These are phyloP conservation scores for Endoconidiophora laricicola DNA, from an alignment of 2,329 filamentous ascomycete genomes.

Conservation along the genomic window DNA sequence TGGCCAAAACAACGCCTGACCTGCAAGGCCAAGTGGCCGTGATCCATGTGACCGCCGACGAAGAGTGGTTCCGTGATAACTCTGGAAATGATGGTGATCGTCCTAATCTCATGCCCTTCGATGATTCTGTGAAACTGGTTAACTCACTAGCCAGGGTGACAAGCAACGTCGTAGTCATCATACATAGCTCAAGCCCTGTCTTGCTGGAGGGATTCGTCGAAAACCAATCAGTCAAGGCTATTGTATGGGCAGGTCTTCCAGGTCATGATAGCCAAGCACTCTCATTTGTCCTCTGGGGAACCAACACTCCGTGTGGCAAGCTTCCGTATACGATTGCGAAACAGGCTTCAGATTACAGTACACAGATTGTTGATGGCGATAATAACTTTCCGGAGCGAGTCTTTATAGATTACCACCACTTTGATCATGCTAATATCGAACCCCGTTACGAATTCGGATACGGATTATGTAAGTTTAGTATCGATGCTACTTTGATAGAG, in stretches of 20 bases:
- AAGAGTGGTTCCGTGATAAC: background rate
- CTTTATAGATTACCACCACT: constrained; percentile 68
- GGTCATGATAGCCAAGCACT: constrained; percentile 73
- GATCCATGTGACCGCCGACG: background rate
- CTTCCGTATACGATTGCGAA: constrained; percentile 47
- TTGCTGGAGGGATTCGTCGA: constrained; percentile 50
- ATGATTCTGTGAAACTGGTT: constrained; percentile 48
- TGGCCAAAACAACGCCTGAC: background rate
- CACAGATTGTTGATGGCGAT: constrained; percentile 19
- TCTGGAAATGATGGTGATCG: constrained; percentile 38
- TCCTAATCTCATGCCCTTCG: constrained; percentile 48
- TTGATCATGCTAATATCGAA: constrained; percentile 47
- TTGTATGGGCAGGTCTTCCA: constrained; percentile 70
- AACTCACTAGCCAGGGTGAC: constrained; percentile 47
- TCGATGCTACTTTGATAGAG: background rate
- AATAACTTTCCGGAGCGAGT: constrained; percentile 71
- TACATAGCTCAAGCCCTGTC: constrained; percentile 62
- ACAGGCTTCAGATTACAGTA: constrained; percentile 28
- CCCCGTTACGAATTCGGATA: constrained; percentile 64
- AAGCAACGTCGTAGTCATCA: constrained; percentile 52
- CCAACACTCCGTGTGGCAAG: constrained; percentile 57
- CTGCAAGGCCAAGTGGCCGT: background rate
- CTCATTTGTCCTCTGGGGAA: constrained; percentile 59
- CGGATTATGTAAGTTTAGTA: constrained; percentile 43
- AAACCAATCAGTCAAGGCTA: constrained; percentile 37